Evolutionary conservation across 202 grass and related monocot species (phyloP), one percentile per base, ranked within the genome.

Genomic region (Dendrocalamus latiflorus): DNA sequence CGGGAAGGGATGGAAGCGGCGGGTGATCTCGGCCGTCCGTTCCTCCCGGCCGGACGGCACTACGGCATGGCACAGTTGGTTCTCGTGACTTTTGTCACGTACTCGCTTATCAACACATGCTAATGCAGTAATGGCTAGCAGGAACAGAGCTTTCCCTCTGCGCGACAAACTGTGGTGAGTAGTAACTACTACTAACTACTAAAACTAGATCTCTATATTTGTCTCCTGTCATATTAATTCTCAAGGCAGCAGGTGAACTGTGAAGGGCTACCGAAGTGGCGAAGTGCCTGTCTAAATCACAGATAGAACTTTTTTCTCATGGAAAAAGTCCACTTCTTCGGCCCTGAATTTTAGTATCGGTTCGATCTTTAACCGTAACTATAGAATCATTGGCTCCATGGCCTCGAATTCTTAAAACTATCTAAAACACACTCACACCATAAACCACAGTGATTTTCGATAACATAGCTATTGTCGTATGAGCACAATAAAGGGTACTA

Each of bases 1-100:
- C 20, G 44, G 44, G 0, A 9, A 25, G 0, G 15, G 25, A 17
- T n/a, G 44, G 57, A 30, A 61, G 4, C 16, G 13, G 75, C 24
- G 33, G 43, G 61, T 67, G 43, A 80, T 84, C 75, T 62, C 41
- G 56, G 26, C 20, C 57, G 74, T 71, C 73, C 51, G 63, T 43
- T 70, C 45, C 38, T 20, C 2, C 68, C 37, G 18, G 28, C 16
- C 68, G 21, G 43, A 20, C 12, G 28, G 42, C 5, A 39, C 70
- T 58, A 82, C 83, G 87, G 47, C 45, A 5, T 33, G 28, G n/a
- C 57, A 71, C 47, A 72, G 77, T 71, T 85, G 56, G 56, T 68
- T 53, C 77, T 53, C 61, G 77, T 76, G 82, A 85, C 82, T 85
- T 75, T 85, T 47, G 82, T 70, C 82, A 70, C 28, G 77, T 76